Conservation (phyloP, 192 early-diverging fungal genomes). For the Gonapodya prolifera region DNA sequence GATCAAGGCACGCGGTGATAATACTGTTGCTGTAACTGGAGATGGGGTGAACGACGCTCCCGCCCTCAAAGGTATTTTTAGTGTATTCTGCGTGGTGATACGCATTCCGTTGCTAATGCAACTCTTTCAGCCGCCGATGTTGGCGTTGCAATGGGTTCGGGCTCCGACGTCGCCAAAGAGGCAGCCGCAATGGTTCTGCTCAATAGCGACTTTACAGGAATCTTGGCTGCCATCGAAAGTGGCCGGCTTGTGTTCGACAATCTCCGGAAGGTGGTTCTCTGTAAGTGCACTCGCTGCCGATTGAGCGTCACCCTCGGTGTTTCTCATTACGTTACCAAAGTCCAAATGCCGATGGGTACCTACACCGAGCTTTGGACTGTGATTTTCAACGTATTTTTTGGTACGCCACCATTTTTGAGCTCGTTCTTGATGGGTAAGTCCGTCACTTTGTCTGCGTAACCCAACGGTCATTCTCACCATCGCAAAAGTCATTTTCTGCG, state of each 20-base stretch:
- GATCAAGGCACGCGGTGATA: conserved; percentile 42
- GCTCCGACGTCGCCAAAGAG: conserved; percentile 57
- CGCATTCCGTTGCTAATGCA: neutral
- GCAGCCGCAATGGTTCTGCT: conserved; percentile 30
- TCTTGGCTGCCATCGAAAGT: conserved; percentile 61
- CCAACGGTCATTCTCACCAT: neutral
- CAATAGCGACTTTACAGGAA: conserved; percentile 52
- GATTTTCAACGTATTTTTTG: conserved; percentile 64
- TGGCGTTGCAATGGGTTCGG: conserved; percentile 75
- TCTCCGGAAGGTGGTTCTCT: conserved; percentile 55
- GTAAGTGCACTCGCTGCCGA: neutral
- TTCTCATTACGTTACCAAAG: neutral
- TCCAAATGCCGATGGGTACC: conserved; percentile 44
- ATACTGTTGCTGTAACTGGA: conserved; percentile 73
- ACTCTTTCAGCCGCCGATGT: conserved; percentile 71
- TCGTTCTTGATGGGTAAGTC: conserved; percentile 35
- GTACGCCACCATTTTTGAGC: conserved; percentile 50
- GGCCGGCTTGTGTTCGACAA: conserved; percentile 81
- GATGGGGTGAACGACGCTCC: conserved; percentile 89
- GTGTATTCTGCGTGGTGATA: neutral
- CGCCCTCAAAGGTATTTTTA: conserved; percentile 22
- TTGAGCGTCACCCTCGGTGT: neutral
- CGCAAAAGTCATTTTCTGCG: conserved; percentile 14
- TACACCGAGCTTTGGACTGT: conserved; percentile 64
- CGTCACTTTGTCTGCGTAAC: neutral